Conservation (phyloP, 176 grass and related monocot genomes). For the Lolium rigidum region DNA sequence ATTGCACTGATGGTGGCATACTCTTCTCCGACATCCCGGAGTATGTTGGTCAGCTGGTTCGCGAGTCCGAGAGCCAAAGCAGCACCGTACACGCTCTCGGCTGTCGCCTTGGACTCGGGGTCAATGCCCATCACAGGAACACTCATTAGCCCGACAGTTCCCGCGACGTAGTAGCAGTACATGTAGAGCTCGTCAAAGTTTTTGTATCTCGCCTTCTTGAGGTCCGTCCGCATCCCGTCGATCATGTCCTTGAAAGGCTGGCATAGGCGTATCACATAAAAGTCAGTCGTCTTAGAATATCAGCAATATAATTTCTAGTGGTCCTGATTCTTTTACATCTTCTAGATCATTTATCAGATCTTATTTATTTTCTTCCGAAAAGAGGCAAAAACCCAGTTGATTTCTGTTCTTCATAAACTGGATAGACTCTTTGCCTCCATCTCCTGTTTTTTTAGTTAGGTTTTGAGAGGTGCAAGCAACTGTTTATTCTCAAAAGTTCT, state of each 20-base stretch:
- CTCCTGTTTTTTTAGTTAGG: background rate
- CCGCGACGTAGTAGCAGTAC: conserved; percentile 96
- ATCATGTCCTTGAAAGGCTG: conserved; percentile 98
- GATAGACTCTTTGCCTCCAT: background rate
- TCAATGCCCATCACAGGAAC: conserved; percentile 96
- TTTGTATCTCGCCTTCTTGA: conserved; percentile 76
- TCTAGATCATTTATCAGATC: background rate
- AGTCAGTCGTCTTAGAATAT: background rate
- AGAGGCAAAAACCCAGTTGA: background rate
- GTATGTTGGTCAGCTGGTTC: conserved; percentile 92
- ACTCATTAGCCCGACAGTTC: conserved; percentile 87
- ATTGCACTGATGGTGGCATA: conserved; percentile 30
- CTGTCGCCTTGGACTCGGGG: conserved; percentile 70
- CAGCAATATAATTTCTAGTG: background rate
- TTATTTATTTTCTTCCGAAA: background rate
- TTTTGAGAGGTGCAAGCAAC: background rate
- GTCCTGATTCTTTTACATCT: background rate
- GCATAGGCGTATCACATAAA: background rate
- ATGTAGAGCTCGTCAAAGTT: conserved; percentile 96
- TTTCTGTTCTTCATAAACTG: background rate
- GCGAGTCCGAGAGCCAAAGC: conserved; percentile 82
- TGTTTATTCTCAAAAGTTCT: background rate
- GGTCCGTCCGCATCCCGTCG: conserved; percentile 89
- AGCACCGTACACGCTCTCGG: conserved; percentile 75
- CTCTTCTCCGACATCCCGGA: conserved; percentile 95